phyloP scores from a whole-genome alignment of 768 basidiomycete species.

The Lactarius evosmus region DNA sequence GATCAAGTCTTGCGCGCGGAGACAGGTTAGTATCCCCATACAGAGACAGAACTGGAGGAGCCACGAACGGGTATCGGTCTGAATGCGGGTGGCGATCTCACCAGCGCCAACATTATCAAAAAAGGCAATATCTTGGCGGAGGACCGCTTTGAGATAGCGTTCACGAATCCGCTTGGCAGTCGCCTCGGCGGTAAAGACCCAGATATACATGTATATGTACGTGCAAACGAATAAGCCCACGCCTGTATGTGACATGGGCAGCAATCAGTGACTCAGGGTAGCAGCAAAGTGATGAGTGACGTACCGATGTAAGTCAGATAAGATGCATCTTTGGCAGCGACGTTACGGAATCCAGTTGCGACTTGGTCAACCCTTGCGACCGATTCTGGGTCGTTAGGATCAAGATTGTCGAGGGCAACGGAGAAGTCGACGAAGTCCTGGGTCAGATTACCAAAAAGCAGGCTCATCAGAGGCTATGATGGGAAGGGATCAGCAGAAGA shows the following conservation, averaged over 20 bases:
- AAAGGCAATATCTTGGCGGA: slow-evolving; percentile 86
- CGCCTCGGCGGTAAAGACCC: slow-evolving; percentile 77
- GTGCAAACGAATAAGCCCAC: slow-evolving; percentile 72
- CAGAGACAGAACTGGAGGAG: neutral
- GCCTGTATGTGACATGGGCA: slow-evolving; percentile 42
- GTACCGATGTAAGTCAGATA: slow-evolving; percentile 68
- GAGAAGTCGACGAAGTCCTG: slow-evolving; percentile 65
- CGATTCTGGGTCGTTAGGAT: slow-evolving; percentile 33
- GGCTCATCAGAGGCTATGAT: slow-evolving; percentile 64
- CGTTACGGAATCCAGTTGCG: slow-evolving; percentile 49
- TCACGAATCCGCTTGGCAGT: slow-evolving; percentile 85
- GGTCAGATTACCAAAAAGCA: slow-evolving; percentile 79
- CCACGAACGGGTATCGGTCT: slow-evolving; percentile 75
- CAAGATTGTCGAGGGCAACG: slow-evolving; percentile 29
- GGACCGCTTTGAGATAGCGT: slow-evolving; percentile 69
- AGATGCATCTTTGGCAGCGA: slow-evolving; percentile 54
- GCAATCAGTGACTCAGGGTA: no score
- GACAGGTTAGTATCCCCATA: neutral
- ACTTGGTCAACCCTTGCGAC: slow-evolving; percentile 33
- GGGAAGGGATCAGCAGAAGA: neutral
- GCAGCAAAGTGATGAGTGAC: slow-evolving; percentile 25
- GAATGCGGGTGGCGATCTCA: slow-evolving; percentile 90
- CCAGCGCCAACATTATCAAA: slow-evolving; percentile 92
- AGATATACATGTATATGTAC: slow-evolving; percentile 66
- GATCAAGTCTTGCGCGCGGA: slow-evolving; percentile 58